phyloP scores from a whole-genome alignment of 202 grass and related monocot species.

The Dendrocalamus latiflorus region DNA sequence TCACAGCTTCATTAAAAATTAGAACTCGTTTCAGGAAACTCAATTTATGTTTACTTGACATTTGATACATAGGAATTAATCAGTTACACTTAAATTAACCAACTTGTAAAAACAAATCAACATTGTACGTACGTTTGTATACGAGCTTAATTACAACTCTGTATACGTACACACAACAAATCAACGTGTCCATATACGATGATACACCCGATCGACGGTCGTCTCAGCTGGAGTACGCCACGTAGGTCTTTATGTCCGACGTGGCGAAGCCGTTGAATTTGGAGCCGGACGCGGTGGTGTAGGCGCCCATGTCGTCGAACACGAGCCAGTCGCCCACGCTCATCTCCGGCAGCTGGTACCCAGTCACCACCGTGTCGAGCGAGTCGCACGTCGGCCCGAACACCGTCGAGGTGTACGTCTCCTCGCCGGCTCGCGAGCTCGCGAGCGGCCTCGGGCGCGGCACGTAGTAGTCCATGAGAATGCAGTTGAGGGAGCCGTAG shows the following conservation, averaged over 20 bases:
- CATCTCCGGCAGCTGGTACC: constrained; percentile 40
- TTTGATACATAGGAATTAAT: not conserved
- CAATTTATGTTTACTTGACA: not conserved
- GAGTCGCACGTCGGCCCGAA: constrained; percentile 50
- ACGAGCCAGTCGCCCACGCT: constrained; percentile 44
- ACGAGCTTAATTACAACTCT: not conserved
- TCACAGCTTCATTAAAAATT: not conserved
- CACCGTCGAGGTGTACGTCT: constrained; percentile 34
- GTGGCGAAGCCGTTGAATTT: constrained; percentile 42
- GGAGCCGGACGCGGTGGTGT: constrained; percentile 17
- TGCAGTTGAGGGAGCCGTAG: constrained; percentile 36
- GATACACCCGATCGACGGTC: not conserved
- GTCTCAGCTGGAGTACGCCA: constrained; percentile 30
- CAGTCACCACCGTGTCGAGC: constrained; percentile 22
- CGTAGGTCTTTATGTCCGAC: constrained; percentile 30
- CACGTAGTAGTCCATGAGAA: constrained; percentile 24
- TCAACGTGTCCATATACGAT: too few relatives aligned
- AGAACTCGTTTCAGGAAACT: not conserved
- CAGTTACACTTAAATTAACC: not conserved
- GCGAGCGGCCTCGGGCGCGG: constrained; percentile 24
- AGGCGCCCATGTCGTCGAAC: constrained; percentile 50
- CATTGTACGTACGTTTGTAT: not conserved
- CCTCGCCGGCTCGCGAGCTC: not conserved
- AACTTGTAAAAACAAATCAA: not conserved
- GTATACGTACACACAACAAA: not conserved